Percentiles rank a stretch among this genome's conserved stretches.
Evolutionary conservation across 2,329 filamentous ascomycete genomes (phyloP).

Genomic region (Colletotrichum noveboracense): DNA sequence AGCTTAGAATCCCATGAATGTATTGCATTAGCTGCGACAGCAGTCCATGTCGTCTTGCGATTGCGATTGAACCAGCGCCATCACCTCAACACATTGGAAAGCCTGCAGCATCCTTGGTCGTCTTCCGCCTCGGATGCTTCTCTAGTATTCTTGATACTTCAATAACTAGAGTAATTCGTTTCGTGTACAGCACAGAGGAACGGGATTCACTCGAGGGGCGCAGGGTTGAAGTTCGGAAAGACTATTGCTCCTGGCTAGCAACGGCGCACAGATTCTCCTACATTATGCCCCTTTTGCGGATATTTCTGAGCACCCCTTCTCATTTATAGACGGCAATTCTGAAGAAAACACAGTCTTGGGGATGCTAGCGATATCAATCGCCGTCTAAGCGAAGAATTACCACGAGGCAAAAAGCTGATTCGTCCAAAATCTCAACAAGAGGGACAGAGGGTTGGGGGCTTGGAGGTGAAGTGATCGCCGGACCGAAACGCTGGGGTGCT

Average conservation of each 20-base stretch:
- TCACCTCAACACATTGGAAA: not conserved
- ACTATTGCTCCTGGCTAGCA: not conserved
- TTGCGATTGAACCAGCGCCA: not conserved
- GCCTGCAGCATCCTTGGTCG: not conserved
- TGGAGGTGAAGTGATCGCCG: not conserved
- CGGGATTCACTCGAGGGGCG: not conserved
- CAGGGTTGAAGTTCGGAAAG: not conserved
- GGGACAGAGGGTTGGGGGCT: accelerated
- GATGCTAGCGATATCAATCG: accelerated
- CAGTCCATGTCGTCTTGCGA: not conserved
- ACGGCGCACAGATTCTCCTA: too few relatives aligned
- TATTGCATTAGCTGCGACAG: not conserved
- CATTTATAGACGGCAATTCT: not conserved
- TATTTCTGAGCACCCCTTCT: not conserved
- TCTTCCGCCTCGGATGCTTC: not conserved
- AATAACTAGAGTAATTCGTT: not conserved
- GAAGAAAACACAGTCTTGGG: accelerated
- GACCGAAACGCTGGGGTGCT: not conserved
- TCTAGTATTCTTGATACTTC: not conserved
- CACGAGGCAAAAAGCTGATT: not conserved
- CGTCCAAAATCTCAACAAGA: not conserved
- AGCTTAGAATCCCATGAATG: not conserved
- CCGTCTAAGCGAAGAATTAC: not conserved
- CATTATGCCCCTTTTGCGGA: not conserved
- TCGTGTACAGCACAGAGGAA: accelerated